Evolutionary conservation across 2,329 filamentous ascomycete species (phyloP).

Genomic region (Fusarium concolor): DNA sequence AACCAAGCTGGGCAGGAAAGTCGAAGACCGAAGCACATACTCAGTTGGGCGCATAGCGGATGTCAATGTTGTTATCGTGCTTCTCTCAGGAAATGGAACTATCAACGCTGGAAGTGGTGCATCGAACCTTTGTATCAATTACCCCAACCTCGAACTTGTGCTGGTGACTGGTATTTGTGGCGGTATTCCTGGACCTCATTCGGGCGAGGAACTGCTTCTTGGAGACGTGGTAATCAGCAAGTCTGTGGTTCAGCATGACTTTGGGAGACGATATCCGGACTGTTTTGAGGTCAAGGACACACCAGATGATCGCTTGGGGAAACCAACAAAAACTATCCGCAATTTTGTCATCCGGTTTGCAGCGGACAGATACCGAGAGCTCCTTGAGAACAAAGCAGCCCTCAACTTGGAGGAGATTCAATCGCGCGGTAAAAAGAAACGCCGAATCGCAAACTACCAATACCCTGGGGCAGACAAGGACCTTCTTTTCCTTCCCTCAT

Average conservation of each 20-base stretch:
- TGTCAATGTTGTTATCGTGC: constrained; percentile 47
- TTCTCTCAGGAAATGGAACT: constrained; percentile 46
- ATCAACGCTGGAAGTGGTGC: too few species aligned
- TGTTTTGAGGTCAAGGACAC: constrained; percentile 43
- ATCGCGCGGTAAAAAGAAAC: not conserved
- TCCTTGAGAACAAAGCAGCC: not conserved
- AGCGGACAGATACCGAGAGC: not conserved
- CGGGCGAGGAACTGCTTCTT: constrained; percentile 39
- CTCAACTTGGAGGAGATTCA: not conserved
- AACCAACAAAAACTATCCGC: not conserved
- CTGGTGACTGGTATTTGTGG: constrained; percentile 57
- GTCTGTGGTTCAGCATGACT: constrained; percentile 46
- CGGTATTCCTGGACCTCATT: constrained; percentile 45
- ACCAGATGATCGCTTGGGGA: constrained; percentile 38
- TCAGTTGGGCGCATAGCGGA: constrained; percentile 45
- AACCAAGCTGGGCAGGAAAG: constrained; percentile 33
- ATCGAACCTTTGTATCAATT: too few species aligned
- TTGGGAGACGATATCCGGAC: constrained; percentile 34
- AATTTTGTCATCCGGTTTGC: not conserved
- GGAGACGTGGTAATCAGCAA: constrained; percentile 52
- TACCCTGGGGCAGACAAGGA: constrained; percentile 46
- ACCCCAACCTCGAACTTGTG: constrained; percentile 48
- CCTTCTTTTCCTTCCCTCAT: constrained; percentile 30
- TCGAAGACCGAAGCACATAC: constrained; percentile 48
- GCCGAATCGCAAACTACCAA: constrained; percentile 15